Evolutionary conservation across 441 rosid species (phyloP).

Genomic region (Melastoma candidum): DNA sequence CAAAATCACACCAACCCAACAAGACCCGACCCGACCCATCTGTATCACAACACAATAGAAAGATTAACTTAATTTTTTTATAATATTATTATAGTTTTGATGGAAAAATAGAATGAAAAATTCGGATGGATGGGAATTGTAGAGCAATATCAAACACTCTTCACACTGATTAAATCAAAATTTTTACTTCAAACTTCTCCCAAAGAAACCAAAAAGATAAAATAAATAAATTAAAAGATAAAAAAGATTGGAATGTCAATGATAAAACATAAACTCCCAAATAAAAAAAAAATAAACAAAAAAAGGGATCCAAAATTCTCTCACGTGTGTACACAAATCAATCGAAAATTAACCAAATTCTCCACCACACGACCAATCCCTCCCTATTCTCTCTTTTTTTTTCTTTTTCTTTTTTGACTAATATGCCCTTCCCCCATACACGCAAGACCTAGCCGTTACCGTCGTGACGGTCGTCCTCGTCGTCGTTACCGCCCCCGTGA

Average conservation of each 20-base stretch:
- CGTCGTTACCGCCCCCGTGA: slow-evolving; percentile 15
- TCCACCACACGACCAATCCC: too few relatives aligned
- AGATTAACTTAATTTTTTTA: background rate
- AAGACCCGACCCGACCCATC: slow-evolving; percentile 31
- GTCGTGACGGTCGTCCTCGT: slow-evolving; percentile 47
- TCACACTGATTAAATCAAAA: too few relatives aligned
- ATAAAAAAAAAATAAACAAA: too few relatives aligned
- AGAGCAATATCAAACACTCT: too few relatives aligned
- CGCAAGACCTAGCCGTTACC: slow-evolving; percentile 4
- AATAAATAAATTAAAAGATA: slow-evolving; percentile 1
- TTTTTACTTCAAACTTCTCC: too few relatives aligned
- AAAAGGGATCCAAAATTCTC: slow-evolving; percentile 5
- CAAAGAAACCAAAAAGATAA: background rate
- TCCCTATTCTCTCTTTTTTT: too few relatives aligned
- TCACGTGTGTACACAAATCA: slow-evolving; percentile 60
- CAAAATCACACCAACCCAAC: slow-evolving; percentile 5
- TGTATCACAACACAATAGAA: slow-evolving; percentile 28
- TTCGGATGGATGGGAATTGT: too few relatives aligned
- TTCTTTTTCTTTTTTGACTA: too few relatives aligned
- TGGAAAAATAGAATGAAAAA: too few relatives aligned
- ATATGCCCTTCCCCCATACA: too few relatives aligned
- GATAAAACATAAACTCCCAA: slow-evolving; percentile 26
- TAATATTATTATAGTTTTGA: too few relatives aligned
- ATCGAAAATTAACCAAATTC: slow-evolving; percentile 20
- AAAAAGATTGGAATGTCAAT: background rate